Conservation (phyloP, 2,329 filamentous ascomycete genomes). For the Hypocreales sp. region DNA sequence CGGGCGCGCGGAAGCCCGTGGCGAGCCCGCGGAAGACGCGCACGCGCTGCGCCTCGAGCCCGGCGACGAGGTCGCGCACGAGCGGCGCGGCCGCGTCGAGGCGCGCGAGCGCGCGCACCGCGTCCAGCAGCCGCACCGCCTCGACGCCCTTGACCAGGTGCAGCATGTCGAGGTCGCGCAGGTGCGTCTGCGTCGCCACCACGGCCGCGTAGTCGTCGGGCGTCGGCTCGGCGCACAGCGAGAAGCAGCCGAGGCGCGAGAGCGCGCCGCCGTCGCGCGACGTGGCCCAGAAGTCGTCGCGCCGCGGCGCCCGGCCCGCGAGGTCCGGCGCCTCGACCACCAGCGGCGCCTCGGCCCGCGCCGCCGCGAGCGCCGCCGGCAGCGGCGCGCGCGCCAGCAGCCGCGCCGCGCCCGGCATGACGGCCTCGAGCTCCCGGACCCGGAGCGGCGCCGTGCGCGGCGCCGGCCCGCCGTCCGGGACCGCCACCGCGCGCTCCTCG, state of each 20-base stretch:
- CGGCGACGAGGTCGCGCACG: constrained; percentile 11
- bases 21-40: constrained; percentile 18
- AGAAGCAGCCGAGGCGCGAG: constrained; percentile 14
- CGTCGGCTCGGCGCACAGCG: constrained; percentile 12
- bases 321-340: constrained; percentile 9
- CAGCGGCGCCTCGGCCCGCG: constrained; percentile 6
- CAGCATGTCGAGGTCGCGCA: constrained; percentile 15
- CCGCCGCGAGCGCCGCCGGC: constrained; percentile 4
- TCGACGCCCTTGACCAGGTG: constrained; percentile 12
- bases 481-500: constrained; percentile 6
- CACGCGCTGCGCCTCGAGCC: constrained; percentile 10
- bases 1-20: constrained; percentile 17
- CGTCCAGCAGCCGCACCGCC: constrained; percentile 10
- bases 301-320: constrained; percentile 7
- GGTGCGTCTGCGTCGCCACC: constrained; percentile 14
- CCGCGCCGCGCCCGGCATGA: background rate
- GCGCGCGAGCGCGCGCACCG: constrained; percentile 7
- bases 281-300: constrained; percentile 15
- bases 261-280: constrained; percentile 12
- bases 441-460: background rate
- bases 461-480: constrained; percentile 1
- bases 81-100: constrained; percentile 7
- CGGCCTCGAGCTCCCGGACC: background rate
- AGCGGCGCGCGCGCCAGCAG: constrained; percentile 1
- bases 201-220: constrained; percentile 13